These are phyloP conservation scores for Aspergillus sp. DNA, from an alignment of 2,329 filamentous ascomycete genomes.

Conservation along the genomic window DNA sequence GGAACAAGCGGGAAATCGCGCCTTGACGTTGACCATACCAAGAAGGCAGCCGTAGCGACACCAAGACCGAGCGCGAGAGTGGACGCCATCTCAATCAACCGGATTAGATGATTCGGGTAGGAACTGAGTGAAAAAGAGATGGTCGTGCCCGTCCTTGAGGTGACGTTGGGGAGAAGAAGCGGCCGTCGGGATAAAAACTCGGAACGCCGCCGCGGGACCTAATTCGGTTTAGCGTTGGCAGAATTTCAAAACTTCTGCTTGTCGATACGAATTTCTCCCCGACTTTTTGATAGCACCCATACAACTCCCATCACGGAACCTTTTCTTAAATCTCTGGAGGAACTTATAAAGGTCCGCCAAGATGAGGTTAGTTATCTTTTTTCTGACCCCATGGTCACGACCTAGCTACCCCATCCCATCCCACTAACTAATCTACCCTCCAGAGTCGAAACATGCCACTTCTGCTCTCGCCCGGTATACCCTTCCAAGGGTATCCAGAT, in stretches of 20 bases:
- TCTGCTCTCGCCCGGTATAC: constrained; percentile 66
- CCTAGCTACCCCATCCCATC: not conserved
- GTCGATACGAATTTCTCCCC: constrained; percentile 19
- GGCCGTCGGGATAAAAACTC: constrained; percentile 37
- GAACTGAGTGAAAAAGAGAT: constrained; percentile 11
- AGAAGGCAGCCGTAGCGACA: constrained; percentile 65
- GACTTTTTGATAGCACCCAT: constrained; percentile 17
- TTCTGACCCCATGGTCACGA: not conserved
- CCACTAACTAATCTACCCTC: not conserved
- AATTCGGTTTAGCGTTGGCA: constrained; percentile 34
- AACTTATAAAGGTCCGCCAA: constrained; percentile 9
- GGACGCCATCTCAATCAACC: constrained; percentile 40
- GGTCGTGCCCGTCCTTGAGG: not conserved
- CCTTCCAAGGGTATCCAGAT: constrained; percentile 67
- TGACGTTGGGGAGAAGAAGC: constrained; percentile 19
- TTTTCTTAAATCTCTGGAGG: not conserved
- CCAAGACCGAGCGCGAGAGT: constrained; percentile 46
- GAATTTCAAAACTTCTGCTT: constrained; percentile 27
- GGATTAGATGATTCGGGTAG: not conserved
- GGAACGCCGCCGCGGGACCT: constrained; percentile 29
- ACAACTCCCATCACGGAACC: not conserved
- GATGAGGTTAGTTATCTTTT: constrained; percentile 22
- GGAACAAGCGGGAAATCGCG: not conserved
- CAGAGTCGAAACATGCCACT: constrained; percentile 64
- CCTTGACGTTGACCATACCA: constrained; percentile 58